Percentiles rank a stretch among this genome's conserved stretches.
These are phyloP conservation scores for Venturia oleaginea DNA, from an alignment of 2,329 filamentous ascomycete species.

Conservation along the genomic window DNA sequence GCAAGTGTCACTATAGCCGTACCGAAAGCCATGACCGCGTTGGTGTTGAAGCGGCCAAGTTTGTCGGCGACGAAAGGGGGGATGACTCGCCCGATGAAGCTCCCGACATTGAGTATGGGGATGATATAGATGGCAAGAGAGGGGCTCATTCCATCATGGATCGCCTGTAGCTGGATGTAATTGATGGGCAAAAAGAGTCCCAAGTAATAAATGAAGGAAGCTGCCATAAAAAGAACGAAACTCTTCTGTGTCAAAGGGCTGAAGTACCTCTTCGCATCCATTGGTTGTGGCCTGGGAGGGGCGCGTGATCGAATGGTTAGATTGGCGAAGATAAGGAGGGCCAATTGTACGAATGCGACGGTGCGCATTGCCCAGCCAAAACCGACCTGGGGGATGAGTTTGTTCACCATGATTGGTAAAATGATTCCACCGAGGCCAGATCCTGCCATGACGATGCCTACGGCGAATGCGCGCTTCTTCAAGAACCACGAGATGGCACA, in stretches of 20 bases:
- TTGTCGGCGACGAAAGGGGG: slow-evolving; percentile 72
- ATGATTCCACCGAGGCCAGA: slow-evolving; percentile 39
- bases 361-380: slow-evolving; percentile 41
- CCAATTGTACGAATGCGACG: slow-evolving; percentile 37
- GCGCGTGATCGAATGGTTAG: slow-evolving; percentile 27
- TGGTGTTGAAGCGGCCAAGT: slow-evolving; percentile 74
- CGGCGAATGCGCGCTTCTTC: slow-evolving; percentile 64
- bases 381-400: slow-evolving; percentile 34
- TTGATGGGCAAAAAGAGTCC: slow-evolving; percentile 59
- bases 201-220: slow-evolving; percentile 41
- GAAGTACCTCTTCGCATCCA: background rate
- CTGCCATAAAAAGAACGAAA: slow-evolving; percentile 35
- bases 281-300: slow-evolving; percentile 18
- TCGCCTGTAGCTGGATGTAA: slow-evolving; percentile 64
- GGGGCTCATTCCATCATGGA: background rate
- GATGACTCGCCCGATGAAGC: slow-evolving; percentile 60
- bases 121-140: slow-evolving; percentile 67
- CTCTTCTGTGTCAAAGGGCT: slow-evolving; percentile 21
- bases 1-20: slow-evolving; percentile 43
- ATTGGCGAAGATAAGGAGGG: slow-evolving; percentile 32
- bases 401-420: slow-evolving; percentile 39
- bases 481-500: slow-evolving; percentile 79
- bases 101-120: slow-evolving; percentile 74
- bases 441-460: slow-evolving; percentile 71
- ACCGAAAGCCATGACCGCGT: slow-evolving; percentile 48